Evolutionary conservation across 2,329 filamentous ascomycete species (phyloP), one percentile per base, ranked within the genome.

Genomic region (Sordariomycetes sp.): DNA sequence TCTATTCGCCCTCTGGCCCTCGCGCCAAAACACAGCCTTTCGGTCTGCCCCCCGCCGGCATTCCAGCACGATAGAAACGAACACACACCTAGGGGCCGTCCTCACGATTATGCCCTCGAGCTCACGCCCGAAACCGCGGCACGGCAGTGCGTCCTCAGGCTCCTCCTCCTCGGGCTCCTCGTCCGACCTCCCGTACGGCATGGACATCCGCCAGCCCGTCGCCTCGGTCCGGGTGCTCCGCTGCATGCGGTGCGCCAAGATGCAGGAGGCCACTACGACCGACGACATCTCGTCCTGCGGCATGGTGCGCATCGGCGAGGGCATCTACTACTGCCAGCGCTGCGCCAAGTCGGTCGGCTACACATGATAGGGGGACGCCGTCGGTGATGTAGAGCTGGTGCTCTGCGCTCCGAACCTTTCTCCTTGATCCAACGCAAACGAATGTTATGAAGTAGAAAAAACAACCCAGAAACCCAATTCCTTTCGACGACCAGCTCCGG

Each of bases 321-420:
- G 84, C 69, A 78, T 86, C 61, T 86, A 86, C 73, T 86, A 87
- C 70, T 86, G 83, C 71, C 75, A 79, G 60, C 76, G 81, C 40
- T 87, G 83, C 67, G 83, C 83, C 60, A 80, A 78, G 66, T 80
- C 83, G 68, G 80, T 83, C 35, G 83, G 83, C 64, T 86, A 85
- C 70, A 81, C 79, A 68, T 85, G 78, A 79, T 64, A 12, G 8
- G 43, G 16, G 37, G 12, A n/a, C n/a, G 37, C 37, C 12, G 11
- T 40, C 18, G 11, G 37, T 40, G 37, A 40, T 14, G 12, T 40
- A 18, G 37, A 40, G 37, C 37, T 40, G 37, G 37, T 14, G 37
- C 37, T 40, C 12, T 40, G 12, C 37, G 3, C 37, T 40, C 18
- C 12, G 12, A 14, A 35, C 3, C 37, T 5, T 14, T 14, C 4